phyloP scores from a whole-genome alignment of 1,139 yeast species.

The Hansenula sp. region DNA sequence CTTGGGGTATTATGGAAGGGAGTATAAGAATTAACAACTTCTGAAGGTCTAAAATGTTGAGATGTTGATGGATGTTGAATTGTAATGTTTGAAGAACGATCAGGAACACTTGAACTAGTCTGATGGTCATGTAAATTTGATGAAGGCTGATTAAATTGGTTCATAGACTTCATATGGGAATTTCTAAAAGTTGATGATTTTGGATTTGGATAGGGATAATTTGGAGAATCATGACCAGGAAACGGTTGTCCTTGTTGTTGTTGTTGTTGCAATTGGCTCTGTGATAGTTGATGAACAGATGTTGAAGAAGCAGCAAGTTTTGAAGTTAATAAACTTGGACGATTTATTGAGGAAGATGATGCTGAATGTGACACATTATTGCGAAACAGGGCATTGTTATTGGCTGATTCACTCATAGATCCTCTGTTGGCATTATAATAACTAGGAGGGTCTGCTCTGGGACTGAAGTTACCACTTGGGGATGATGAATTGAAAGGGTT shows the following conservation, averaged over 20 bases:
- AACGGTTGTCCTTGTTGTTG: constrained; percentile 5
- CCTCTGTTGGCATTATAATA: constrained; percentile 8
- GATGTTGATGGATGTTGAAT: constrained; percentile 22
- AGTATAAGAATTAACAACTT: constrained; percentile 21
- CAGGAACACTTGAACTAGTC: constrained; percentile 3
- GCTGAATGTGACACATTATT: constrained; percentile 3
- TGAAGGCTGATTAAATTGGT: neutral
- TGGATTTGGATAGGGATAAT: constrained; percentile 4
- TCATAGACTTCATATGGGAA: neutral
- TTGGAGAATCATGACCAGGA: constrained; percentile 1
- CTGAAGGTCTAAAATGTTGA: constrained; percentile 21
- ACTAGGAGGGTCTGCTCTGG: constrained; percentile 16
- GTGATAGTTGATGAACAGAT: constrained; percentile 3
- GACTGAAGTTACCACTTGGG: constrained; percentile 19
- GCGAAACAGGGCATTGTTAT: neutral
- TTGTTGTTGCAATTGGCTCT: constrained; percentile 5
- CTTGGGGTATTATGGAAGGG: constrained; percentile 54
- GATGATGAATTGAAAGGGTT: constrained; percentile 16
- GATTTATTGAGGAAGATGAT: constrained; percentile 9
- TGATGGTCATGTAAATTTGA: constrained; percentile 1
- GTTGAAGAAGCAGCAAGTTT: constrained; percentile 20
- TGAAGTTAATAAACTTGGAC: constrained; percentile 27
- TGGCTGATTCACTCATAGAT: constrained; percentile 5
- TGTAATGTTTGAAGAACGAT: constrained; percentile 17
- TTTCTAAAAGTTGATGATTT: constrained; percentile 6